Conservation (phyloP, 257 asterid species). For the Primulina huaijiensis region DNA sequence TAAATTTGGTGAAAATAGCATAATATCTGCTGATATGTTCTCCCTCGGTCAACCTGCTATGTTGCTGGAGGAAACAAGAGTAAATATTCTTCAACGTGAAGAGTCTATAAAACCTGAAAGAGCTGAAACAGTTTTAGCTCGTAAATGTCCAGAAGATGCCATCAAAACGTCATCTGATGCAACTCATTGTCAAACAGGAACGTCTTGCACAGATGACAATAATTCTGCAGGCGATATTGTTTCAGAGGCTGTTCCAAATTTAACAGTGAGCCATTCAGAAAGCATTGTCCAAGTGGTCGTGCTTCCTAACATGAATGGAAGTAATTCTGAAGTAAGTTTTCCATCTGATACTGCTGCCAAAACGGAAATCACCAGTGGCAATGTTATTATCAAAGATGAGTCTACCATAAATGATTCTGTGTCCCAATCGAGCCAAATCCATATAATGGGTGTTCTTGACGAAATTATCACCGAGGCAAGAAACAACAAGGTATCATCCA, state of each 20-base stretch:
- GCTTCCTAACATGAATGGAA: constrained; percentile 26
- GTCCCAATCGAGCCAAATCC: constrained; percentile 50
- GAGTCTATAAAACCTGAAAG: neutral
- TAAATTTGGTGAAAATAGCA: constrained; percentile 18
- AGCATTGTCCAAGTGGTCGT: constrained; percentile 32
- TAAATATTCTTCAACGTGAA: neutral
- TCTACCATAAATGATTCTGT: constrained; percentile 32
- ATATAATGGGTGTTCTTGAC: constrained; percentile 52
- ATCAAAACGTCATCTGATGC: neutral
- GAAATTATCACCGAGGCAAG: constrained; percentile 62
- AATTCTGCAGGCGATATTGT: constrained; percentile 14
- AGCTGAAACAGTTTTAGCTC: neutral
- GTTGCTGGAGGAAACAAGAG: constrained; percentile 3
- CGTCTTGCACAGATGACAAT: neutral
- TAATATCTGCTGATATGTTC: constrained; percentile 15
- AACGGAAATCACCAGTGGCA: constrained; percentile 24
- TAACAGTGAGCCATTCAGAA: constrained; percentile 23
- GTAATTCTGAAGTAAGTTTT: constrained; percentile 25
- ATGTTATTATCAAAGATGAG: constrained; percentile 29
- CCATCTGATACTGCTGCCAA: constrained; percentile 28
- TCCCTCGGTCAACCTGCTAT: constrained; percentile 28
- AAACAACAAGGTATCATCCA: constrained; percentile 58
- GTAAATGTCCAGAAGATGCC: neutral
- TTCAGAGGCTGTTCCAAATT: constrained; percentile 26
- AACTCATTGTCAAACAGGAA: neutral